Evolutionary conservation across 169 alveolate genomes (phyloP).

Genomic region (Eimeria sp.): DNA sequence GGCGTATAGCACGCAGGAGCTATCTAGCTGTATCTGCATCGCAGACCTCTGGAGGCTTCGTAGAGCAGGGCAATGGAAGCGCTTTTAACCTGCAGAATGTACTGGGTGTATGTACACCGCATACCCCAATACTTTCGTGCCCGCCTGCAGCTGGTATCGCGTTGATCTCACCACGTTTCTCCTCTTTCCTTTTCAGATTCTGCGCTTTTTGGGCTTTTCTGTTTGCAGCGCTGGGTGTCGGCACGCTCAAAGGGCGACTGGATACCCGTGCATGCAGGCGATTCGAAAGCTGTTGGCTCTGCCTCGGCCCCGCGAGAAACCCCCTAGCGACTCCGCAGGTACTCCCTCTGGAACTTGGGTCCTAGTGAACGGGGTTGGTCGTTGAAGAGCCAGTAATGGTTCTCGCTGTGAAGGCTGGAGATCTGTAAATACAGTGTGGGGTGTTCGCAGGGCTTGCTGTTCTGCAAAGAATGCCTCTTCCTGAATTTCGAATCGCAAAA

Average conservation of each 20-base stretch:
- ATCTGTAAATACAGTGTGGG: too few species aligned
- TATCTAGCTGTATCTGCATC: neutral
- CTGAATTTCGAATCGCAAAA: conserved; percentile 93
- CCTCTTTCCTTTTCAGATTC: neutral
- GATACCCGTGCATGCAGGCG: conserved; percentile 95
- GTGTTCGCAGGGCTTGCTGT: conserved; percentile 92
- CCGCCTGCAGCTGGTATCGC: neutral
- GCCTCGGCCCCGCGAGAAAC: conserved; percentile 92
- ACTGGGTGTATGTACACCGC: neutral
- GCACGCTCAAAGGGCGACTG: conserved; percentile 92
- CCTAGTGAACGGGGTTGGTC: neutral
- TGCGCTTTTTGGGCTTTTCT: neutral
- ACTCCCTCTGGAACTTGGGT: neutral
- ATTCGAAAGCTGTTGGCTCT: conserved; percentile 96
- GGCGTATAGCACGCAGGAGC: neutral
- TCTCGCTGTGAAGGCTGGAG: neutral
- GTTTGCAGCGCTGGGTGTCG: conserved; percentile 85
- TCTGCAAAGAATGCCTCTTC: conserved; percentile 95
- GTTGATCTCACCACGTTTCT: neutral
- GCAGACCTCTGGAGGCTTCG: neutral
- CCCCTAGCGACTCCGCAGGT: conserved; percentile 93
- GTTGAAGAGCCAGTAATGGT: neutral
- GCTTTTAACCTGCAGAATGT: neutral
- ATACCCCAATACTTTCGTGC: neutral
- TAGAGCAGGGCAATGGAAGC: neutral